Evolutionary conservation across 441 rosid species (phyloP).

Genomic region (Arabidopsis lyrata): DNA sequence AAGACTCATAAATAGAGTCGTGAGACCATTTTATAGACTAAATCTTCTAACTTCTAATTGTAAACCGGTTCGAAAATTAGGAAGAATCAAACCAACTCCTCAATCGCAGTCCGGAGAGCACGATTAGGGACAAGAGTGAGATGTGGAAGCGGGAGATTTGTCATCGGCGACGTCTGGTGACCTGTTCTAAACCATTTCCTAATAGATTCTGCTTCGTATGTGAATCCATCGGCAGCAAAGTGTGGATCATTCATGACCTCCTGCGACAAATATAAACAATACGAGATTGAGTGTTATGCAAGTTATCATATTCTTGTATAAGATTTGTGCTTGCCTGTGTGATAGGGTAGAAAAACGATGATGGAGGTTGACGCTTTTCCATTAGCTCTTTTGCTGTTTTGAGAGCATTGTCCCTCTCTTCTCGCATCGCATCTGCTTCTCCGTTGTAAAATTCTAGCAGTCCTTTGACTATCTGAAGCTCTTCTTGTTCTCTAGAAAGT

Average conservation of each 20-base stretch:
- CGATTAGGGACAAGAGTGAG: no score
- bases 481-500: slow-evolving; percentile 6
- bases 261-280: neutral
- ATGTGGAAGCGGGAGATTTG: no score
- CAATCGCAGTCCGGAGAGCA: no score
- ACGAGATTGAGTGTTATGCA: slow-evolving; percentile 27
- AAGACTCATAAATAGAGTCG: no score
- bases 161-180: no score
- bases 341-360: slow-evolving; percentile 79
- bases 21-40: no score
- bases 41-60: no score
- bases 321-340: slow-evolving; percentile 56
- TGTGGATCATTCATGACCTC: slow-evolving; percentile 38
- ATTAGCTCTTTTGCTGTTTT: slow-evolving; percentile 72
- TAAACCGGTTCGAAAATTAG: no score
- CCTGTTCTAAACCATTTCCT: slow-evolving; percentile 24
- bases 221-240: slow-evolving; percentile 31
- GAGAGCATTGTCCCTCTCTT: slow-evolving; percentile 76
- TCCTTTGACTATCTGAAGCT: slow-evolving; percentile 22
- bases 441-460: slow-evolving; percentile 15
- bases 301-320: neutral
- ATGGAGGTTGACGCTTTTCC: slow-evolving; percentile 65
- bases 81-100: no score
- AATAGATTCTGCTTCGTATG: slow-evolving; percentile 33
- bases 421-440: slow-evolving; percentile 44